Evolutionary conservation across 306 rosid species (phyloP), one percentile per base, ranked within the genome.

Genomic region (Cicer judaicum): DNA sequence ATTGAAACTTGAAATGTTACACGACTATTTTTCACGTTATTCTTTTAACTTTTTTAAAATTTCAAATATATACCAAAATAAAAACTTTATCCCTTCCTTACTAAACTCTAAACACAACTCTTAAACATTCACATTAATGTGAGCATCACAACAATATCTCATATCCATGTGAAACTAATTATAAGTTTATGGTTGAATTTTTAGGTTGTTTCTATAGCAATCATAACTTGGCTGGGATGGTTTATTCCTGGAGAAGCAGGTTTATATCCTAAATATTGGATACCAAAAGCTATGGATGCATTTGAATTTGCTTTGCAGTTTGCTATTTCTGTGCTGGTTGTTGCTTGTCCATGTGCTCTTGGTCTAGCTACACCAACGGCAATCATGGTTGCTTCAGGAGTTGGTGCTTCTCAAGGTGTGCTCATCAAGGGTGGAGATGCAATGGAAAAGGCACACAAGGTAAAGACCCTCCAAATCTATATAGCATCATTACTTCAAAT

Each of bases 281-380:
- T 87, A 80, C 97, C 98, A 65, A 79, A 86, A 82, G 89, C 81
- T 70, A 88, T 88, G 93, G 88, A 91, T 75, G 88, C 79, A 73
- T 93, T 93, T 80, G 98, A 93, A 85, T 89, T 93, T 73, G 98
- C 98, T 44, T 79, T 93, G 85, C 97, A 91, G 76, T 91, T 91
- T 78, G 89, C 91, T 48, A 93, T 93, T 79, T 91, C 98, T 60
- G 96, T 89, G 41, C 78, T 93, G 71, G 97, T 93, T 78, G 93
- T 93, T 78, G 98, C 98, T 39, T 93, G 97, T 84, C 97, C 98
- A 8, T 91, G 98, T 86, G 96, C 98, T 74, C 83, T 93, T 73
- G 96, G 98, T 60, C 86, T 93, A 64, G 98, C 98, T 78, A 91
- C 93, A 19, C 96, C 98, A 55, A 93, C 98, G 12, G 98, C 97